phyloP scores from a whole-genome alignment of 805 yeast genomes.

The Saturnispora galanensis region DNA sequence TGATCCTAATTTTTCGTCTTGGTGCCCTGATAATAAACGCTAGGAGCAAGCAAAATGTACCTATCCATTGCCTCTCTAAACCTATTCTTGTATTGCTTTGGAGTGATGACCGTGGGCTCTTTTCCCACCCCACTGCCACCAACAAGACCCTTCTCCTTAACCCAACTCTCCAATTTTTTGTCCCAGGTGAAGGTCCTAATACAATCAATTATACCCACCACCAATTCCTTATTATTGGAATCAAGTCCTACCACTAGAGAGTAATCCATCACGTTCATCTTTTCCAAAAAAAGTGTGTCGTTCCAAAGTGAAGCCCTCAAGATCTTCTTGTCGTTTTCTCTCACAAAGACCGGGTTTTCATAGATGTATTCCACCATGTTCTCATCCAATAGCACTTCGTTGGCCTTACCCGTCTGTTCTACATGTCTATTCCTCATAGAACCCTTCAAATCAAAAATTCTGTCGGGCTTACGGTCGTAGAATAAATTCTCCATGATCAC shows the following conservation, averaged over 20 bases:
- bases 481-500: constrained; percentile 93
- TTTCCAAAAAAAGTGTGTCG: constrained; percentile 86
- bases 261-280: constrained; percentile 98
- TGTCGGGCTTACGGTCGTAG: constrained; percentile 66
- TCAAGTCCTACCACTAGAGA: constrained; percentile 92
- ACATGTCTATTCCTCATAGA: constrained; percentile 97
- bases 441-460: constrained; percentile 94
- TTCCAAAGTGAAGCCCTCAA: constrained; percentile 87
- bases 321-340: constrained; percentile 82
- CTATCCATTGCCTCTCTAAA: constrained; percentile 98
- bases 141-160: constrained; percentile 85
- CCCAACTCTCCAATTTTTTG: constrained; percentile 97
- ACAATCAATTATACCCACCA: constrained; percentile 92
- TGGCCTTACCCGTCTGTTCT: constrained; percentile 89
- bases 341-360: constrained; percentile 89
- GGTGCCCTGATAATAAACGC: constrained; percentile 27
- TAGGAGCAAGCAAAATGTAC: constrained; percentile 91
- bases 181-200: constrained; percentile 98
- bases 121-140: constrained; percentile 71
- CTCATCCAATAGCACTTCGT: constrained; percentile 90
- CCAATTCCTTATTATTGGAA: constrained; percentile 51
- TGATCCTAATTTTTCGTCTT: constrained; percentile 2
- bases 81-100: constrained; percentile 87
- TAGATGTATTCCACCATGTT: constrained; percentile 97
- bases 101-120: constrained; percentile 95